Conservation (phyloP, 2,329 filamentous ascomycete species). For the Diaporthe eres region DNA sequence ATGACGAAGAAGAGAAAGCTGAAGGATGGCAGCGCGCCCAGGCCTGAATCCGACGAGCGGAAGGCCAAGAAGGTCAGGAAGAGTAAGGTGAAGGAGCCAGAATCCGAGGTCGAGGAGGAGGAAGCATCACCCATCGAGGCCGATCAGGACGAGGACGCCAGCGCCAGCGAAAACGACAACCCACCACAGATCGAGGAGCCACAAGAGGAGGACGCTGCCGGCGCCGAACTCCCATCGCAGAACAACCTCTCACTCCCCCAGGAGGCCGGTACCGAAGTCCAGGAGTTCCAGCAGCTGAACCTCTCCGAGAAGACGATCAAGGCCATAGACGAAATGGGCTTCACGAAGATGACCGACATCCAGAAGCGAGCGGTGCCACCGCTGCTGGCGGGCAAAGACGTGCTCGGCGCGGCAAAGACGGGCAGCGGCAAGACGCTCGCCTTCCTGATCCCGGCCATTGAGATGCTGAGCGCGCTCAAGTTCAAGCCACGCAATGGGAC, state of each 20-base stretch:
- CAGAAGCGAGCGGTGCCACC: conserved; percentile 90
- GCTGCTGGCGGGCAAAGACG: conserved; percentile 88
- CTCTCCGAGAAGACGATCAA: conserved; percentile 91
- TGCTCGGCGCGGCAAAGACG: conserved; percentile 95
- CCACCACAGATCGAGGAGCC: conserved; percentile 45
- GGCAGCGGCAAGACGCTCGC: conserved; percentile 96
- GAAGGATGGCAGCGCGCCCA: conserved; percentile 49
- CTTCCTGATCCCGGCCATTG: conserved; percentile 93
- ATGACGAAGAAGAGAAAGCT: conserved; percentile 55
- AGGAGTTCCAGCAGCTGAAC: conserved; percentile 84
- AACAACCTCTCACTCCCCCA: conserved; percentile 66
- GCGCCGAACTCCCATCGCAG: conserved; percentile 53
- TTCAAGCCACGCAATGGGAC: conserved; percentile 97
- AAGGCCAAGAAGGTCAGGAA: conserved; percentile 42
- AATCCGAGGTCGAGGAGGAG: conserved; percentile 40
- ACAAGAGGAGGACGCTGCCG: conserved; percentile 49
- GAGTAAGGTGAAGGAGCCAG: conserved; percentile 38
- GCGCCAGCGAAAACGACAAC: conserved; percentile 39
- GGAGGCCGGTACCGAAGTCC: conserved; percentile 71
- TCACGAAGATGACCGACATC: conserved; percentile 96
- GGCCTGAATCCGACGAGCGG: conserved; percentile 40
- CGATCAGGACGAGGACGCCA: conserved; percentile 42
- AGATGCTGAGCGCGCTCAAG: conserved; percentile 89
- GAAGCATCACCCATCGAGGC: conserved; percentile 43
- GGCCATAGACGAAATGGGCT: conserved; percentile 92